Evolutionary conservation across 768 basidiomycete genomes (phyloP).

Genomic region (Paxillus rubicundulus): DNA sequence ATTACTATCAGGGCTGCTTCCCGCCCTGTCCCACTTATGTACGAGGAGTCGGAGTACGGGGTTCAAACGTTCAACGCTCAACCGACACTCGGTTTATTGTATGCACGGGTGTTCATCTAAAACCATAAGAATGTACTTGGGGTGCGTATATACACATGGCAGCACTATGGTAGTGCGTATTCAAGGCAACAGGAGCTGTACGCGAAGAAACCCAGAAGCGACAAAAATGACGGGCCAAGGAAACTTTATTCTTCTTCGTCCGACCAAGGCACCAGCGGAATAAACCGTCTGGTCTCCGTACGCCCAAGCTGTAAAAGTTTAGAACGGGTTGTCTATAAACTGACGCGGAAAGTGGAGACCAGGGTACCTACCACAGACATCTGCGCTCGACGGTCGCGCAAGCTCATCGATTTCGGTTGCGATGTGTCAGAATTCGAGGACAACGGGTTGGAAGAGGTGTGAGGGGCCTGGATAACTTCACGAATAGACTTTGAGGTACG

Average conservation of each 20-base stretch:
- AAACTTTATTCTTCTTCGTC: constrained; percentile 27
- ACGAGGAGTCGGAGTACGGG: too few species aligned
- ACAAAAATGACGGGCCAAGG: constrained; percentile 14
- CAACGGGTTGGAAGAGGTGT: not conserved
- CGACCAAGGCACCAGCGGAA: constrained; percentile 30
- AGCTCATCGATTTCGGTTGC: constrained; percentile 27
- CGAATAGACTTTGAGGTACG: too few species aligned
- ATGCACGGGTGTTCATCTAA: too few species aligned
- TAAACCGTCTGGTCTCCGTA: constrained; percentile 27
- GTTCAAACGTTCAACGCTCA: too few species aligned
- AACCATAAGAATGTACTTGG: too few species aligned
- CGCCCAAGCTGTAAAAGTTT: constrained; percentile 21
- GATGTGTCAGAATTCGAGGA: constrained; percentile 9
- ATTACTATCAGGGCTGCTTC: too few species aligned
- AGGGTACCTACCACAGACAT: constrained; percentile 24
- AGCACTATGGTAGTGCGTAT: too few species aligned
- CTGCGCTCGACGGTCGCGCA: constrained; percentile 32
- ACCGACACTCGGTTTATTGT: too few species aligned
- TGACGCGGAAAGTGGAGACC: not conserved
- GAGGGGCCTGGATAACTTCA: not conserved
- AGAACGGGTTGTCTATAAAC: not conserved
- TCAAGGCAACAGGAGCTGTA: not conserved
- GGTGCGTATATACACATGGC: too few species aligned
- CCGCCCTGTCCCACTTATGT: too few species aligned
- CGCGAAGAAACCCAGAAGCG: constrained; percentile 13